Evolutionary conservation across 2,329 filamentous ascomycete species (phyloP), one percentile per base, ranked within the genome.

Genomic region (Aspergillus felis): DNA sequence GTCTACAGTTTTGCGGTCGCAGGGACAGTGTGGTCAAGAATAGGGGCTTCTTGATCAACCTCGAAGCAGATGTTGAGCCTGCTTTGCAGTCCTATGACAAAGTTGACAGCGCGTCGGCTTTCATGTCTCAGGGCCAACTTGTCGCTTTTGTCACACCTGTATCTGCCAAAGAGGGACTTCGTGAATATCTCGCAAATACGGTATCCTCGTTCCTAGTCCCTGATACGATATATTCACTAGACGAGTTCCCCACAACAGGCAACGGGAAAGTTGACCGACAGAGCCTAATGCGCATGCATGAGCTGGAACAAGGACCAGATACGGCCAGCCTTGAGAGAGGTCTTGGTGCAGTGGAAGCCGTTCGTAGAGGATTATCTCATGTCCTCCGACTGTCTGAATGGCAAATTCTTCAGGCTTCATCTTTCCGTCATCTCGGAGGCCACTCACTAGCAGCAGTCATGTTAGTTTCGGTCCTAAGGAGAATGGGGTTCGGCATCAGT

Each of bases 11-110:
- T 28, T 54, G 57, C 12, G 71, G 70, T n/a, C 62, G 71, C 12
- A 54, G 52, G 48, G 71, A 74, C 47, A 53, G 57, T 12, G 20
- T 70, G 24, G 67, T 70, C n/a, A 74, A 74, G 56, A 70, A 73
- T 50, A 61, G 71, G 0, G 72, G 72, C 0, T 75, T 72, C 54
- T 55, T 75, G n/a, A 64, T 74, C 41, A 74, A 74, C 51, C 57
- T 75, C 2, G 71, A 74, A 29, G 28, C 28, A 22, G 68, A 75
- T 8, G 71, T 75, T 20, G 61, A 65, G 28, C 61, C 70, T 9
- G 63, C 62, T 12, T 32, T 74, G 20, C 53, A 63, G 24, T 41
- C 48, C 6, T 61, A 58, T 24, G 24, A 44, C n/a, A 38, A 50
- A 10, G 61, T 69, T 29, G 28, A 57, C 9, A 32, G 57, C 8